Evolutionary conservation across 352 stramenopile species (phyloP), one percentile per base, ranked within the genome.

Genomic region (Globisporangium okanoganense): DNA sequence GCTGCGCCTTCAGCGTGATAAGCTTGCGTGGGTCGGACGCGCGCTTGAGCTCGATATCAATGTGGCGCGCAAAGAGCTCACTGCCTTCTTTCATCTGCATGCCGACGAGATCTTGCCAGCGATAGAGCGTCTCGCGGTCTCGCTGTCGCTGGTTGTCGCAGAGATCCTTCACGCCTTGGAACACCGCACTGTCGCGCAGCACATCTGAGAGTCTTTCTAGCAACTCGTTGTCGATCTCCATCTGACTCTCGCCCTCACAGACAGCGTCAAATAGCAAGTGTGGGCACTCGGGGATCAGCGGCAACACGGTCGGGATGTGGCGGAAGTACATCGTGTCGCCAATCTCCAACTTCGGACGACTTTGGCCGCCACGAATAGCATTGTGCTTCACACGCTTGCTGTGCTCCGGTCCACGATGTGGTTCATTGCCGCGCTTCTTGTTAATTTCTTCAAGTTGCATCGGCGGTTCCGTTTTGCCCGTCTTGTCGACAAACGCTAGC

Each of bases 1-100:
- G 80, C 62, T 85, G 72, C 38, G 68, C 85, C 68, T 91, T 88
- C 2, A 85, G 50, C 12, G 60, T 72, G 33, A 88, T 87, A 31
- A 85, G 62, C 36, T 73, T 72, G 7, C 73, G 70, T 9, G 77
- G 64, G 27, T 87, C 78, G 3, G 66, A 69, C 0, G 72, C 72
- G 22, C 70, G 67, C 56, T 80, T 65, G 65, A 76, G 76, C 53
- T 89, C 80, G 0, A 76, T 56, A 25, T 69, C 69, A 13, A 75
- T 64, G 25, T 92, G 82, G 14, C 78, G 79, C 5, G 71, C 67
- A 49, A 83, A 90, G 18, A 92, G 61, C 29, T 90, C 82, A 36
- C 71, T 82, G 31, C 83, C 80, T 68, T 92, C 83, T 49, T 91
- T 90, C 83, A 92, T 92, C 58, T 92, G 83, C 80, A 87, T 89